Conservation (phyloP, 768 basidiomycete species). For the Leccinellum luteum region DNA sequence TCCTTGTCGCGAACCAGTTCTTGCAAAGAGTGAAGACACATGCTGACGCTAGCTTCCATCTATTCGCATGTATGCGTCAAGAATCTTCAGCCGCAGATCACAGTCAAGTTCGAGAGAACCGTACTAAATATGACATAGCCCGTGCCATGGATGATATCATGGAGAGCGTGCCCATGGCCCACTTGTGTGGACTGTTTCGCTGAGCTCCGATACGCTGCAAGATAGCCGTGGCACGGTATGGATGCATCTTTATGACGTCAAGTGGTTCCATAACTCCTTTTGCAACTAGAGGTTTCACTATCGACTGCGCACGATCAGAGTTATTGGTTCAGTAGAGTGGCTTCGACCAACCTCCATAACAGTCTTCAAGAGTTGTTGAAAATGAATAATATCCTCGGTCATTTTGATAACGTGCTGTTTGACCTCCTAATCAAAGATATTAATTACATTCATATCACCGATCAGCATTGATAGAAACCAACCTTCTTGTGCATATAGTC, state of each 20-base stretch:
- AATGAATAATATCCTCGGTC: constrained; percentile 58
- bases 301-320: constrained; percentile 26
- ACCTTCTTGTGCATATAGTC: constrained; percentile 90
- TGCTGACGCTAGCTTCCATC: constrained; percentile 79
- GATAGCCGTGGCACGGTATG: constrained; percentile 53
- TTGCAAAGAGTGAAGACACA: constrained; percentile 69
- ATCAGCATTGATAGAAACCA: constrained; percentile 9
- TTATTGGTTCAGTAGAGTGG: neutral
- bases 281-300: constrained; percentile 34
- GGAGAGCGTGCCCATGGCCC: constrained; percentile 51
- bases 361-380: constrained; percentile 64
- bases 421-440: constrained; percentile 49
- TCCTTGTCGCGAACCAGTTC: constrained; percentile 45
- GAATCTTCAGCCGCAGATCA: neutral
- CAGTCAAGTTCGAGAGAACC: constrained; percentile 19
- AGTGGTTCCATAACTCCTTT: constrained; percentile 46
- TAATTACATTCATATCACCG: neutral
- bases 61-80: constrained; percentile 27
- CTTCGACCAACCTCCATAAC: constrained; percentile 66
- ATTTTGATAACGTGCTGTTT: constrained; percentile 77
- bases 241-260: constrained; percentile 65
- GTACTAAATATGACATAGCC: constrained; percentile 85
- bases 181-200: constrained; percentile 37
- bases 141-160: constrained; percentile 63
- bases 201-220: constrained; percentile 38